Conservation (phyloP, 345 rosid genomes). For the Abelmoschus esculentus region DNA sequence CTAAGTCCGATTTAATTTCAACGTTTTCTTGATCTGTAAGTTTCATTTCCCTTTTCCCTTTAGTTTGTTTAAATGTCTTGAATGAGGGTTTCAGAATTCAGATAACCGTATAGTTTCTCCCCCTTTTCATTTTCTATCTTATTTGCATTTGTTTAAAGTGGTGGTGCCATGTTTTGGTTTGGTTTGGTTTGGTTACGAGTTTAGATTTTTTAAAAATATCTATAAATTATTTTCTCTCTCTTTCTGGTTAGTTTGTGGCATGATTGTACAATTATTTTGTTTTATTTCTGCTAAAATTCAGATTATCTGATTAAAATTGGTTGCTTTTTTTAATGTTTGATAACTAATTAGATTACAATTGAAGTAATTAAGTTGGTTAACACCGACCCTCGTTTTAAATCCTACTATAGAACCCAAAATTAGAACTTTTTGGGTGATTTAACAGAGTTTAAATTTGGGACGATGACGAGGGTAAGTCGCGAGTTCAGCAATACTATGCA, state of each 20-base stretch:
- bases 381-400: slow-evolving; percentile 4
- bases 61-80: not conserved
- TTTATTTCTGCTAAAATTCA: not conserved
- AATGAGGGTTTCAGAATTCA: slow-evolving; percentile 6
- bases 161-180: too few species aligned
- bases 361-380: slow-evolving; percentile 17
- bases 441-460: slow-evolving; percentile 14
- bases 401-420: not conserved
- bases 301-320: not conserved
- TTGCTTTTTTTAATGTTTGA: not conserved
- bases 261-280: not conserved
- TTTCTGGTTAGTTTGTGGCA: not conserved
- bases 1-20: not conserved
- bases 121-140: not conserved
- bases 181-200: not conserved
- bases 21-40: slow-evolving; percentile 13
- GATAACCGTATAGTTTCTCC: not conserved
- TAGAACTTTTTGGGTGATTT: slow-evolving; percentile 1
- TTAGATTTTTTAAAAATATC: not conserved
- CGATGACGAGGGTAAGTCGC: slow-evolving; percentile 69
- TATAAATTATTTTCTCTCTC: not conserved
- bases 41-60: not conserved
- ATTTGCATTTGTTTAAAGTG: not conserved
- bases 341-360: not conserved
- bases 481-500: slow-evolving; percentile 65